Conservation (phyloP, 345 rosid genomes). For the Excoecaria agallocha region DNA sequence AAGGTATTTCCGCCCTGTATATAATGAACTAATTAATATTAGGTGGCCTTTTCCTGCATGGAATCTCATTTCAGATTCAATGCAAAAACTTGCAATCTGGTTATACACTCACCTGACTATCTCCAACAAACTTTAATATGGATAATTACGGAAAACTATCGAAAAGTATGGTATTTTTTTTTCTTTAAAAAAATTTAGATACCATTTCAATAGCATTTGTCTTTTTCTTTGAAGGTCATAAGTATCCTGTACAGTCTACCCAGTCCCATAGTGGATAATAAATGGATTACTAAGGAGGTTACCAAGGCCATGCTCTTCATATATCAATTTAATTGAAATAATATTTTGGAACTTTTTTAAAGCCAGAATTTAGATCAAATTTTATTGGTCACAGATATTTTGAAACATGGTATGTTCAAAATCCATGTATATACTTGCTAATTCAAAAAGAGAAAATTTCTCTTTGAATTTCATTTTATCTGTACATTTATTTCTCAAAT, state of each 20-base stretch:
- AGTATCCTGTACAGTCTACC: not conserved
- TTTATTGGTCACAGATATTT: not conserved
- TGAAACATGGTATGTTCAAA: not conserved
- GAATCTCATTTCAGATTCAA: too few relatives aligned
- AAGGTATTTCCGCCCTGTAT: too few relatives aligned
- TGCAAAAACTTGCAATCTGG: too few relatives aligned
- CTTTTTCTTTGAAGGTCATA: not conserved
- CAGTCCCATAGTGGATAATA: not conserved
- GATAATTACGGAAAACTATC: too few relatives aligned
- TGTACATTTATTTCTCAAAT: not conserved
- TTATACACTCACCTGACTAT: too few relatives aligned
- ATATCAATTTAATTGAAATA: not conserved
- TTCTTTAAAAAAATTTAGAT: not conserved
- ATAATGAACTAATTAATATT: too few relatives aligned
- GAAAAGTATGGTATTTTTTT: not conserved
- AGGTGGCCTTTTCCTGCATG: too few relatives aligned
- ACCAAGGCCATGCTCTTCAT: not conserved
- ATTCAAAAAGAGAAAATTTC: not conserved
- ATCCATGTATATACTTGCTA: not conserved
- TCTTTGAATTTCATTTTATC: not conserved
- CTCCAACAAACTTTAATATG: too few relatives aligned
- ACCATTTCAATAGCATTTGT: not conserved
- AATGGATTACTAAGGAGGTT: not conserved
- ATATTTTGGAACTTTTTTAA: not conserved
- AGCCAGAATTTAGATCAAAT: not conserved